A percentile compares a stretch with the other conserved stretches of the same genome.
These are phyloP conservation scores for Calonectria naviculata DNA, from an alignment of 2,329 filamentous ascomycete genomes.

Conservation along the genomic window DNA sequence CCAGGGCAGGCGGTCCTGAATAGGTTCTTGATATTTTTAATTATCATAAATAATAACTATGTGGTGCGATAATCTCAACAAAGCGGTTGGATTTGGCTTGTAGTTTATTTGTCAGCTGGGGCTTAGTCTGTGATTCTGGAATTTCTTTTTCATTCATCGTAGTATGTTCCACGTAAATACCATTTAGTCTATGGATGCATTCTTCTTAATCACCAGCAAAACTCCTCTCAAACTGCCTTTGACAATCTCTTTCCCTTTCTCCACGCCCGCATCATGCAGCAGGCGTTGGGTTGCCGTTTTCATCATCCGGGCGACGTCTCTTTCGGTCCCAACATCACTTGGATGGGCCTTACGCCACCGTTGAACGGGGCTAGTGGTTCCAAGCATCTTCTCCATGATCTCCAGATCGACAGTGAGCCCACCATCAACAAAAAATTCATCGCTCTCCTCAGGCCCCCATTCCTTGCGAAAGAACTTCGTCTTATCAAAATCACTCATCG, in stretches of 20 bases:
- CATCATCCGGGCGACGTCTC: conserved; percentile 48
- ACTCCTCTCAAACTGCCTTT: conserved; percentile 35
- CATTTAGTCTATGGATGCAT: background rate
- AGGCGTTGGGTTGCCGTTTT: conserved; percentile 40
- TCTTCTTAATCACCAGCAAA: conserved; percentile 46
- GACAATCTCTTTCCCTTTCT: conserved; percentile 46
- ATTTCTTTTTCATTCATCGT: no score
- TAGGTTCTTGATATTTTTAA: no score
- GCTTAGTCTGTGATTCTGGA: no score
- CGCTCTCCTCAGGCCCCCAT: conserved; percentile 48
- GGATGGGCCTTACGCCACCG: conserved; percentile 59
- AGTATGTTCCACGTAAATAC: no score
- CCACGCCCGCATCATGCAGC: conserved; percentile 48
- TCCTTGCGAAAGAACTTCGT: conserved; percentile 52
- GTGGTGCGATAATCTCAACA: no score
- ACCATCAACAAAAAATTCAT: conserved; percentile 39
- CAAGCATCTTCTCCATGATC: conserved; percentile 47
- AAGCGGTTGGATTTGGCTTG: no score
- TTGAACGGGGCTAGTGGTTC: conserved; percentile 52
- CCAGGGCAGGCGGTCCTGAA: no score
- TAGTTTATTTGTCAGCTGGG: no score
- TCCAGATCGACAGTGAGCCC: conserved; percentile 41
- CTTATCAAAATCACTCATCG: conserved; percentile 51
- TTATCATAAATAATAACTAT: no score
- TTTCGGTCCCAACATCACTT: conserved; percentile 51